A percentile compares a stretch with the other conserved stretches of the same genome.
Conservation (phyloP, 1,284 basidiomycete genomes). For the Naganishia sp. region DNA sequence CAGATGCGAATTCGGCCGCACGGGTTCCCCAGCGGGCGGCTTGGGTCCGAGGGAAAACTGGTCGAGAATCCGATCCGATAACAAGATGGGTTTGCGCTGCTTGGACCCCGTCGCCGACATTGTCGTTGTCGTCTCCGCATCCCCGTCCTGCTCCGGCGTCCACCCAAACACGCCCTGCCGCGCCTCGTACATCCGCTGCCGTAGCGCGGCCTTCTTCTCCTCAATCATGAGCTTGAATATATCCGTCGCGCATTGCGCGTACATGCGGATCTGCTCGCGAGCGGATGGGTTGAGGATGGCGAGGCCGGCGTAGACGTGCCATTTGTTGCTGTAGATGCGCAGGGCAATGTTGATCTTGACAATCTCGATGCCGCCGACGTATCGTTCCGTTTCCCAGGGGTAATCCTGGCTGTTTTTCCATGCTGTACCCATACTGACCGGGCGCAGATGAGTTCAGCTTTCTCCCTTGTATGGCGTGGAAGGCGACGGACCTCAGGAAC, state of each 20-base stretch:
- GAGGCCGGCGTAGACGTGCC: conserved; percentile 98
- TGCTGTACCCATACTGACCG: conserved; percentile 87
- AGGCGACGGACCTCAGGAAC: conserved; percentile 73
- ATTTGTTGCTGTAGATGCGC: conserved; percentile 94
- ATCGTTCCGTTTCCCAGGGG: conserved; percentile 90
- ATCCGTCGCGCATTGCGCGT: conserved; percentile 78
- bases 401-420: conserved; percentile 79
- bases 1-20: conserved; percentile 77
- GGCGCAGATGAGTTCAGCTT: too few species aligned
- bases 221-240: conserved; percentile 95
- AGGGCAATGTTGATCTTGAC: conserved; percentile 97
- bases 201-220: conserved; percentile 67
- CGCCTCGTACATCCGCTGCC: conserved; percentile 72
- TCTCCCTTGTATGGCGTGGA: neutral
- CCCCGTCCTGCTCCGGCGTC: conserved; percentile 47
- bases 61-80: conserved; percentile 84
- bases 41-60: conserved; percentile 76
- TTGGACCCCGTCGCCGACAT: neutral
- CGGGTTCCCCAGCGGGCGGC: conserved; percentile 41
- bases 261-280: conserved; percentile 84
- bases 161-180: conserved; percentile 76
- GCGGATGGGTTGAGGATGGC: conserved; percentile 97
- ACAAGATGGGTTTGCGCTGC: conserved; percentile 67
- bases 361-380: conserved; percentile 97
- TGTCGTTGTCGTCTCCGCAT: conserved; percentile 36